phyloP scores from a whole-genome alignment of 2,329 filamentous ascomycete genomes.

The Colletotrichum gigasporum region DNA sequence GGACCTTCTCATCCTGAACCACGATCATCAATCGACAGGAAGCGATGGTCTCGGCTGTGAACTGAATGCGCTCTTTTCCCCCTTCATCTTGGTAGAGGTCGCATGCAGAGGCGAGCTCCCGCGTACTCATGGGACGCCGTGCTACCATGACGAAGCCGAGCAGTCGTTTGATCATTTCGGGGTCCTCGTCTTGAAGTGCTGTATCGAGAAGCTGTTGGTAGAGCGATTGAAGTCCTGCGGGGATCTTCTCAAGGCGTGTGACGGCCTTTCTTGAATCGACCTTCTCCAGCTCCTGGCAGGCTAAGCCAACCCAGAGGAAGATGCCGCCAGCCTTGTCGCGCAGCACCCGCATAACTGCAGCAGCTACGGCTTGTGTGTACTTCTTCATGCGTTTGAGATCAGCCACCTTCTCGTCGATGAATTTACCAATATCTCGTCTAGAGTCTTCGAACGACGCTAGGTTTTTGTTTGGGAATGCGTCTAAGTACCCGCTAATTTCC shows the following conservation, averaged over 20 bases:
- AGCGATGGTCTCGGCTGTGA: background rate
- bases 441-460: conserved; percentile 34
- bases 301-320: conserved; percentile 3
- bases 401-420: background rate
- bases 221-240: background rate
- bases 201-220: background rate
- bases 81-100: background rate
- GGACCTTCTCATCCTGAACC: too few species aligned
- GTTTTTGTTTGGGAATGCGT: conserved; percentile 34
- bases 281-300: background rate
- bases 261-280: background rate
- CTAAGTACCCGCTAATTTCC: conserved; percentile 29
- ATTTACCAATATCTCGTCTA: background rate
- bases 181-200: background rate
- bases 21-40: background rate
- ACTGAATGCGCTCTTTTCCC: background rate
- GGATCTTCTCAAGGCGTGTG: background rate
- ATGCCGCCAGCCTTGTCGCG: background rate
- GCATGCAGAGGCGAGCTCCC: background rate
- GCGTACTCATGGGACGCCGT: background rate
- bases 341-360: background rate
- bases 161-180: background rate
- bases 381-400: background rate
- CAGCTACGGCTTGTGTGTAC: background rate
- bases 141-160: background rate